Base-by-base conservation (phyloP, 768 basidiomycete species). In the Tulasnella sp. region DNA sequence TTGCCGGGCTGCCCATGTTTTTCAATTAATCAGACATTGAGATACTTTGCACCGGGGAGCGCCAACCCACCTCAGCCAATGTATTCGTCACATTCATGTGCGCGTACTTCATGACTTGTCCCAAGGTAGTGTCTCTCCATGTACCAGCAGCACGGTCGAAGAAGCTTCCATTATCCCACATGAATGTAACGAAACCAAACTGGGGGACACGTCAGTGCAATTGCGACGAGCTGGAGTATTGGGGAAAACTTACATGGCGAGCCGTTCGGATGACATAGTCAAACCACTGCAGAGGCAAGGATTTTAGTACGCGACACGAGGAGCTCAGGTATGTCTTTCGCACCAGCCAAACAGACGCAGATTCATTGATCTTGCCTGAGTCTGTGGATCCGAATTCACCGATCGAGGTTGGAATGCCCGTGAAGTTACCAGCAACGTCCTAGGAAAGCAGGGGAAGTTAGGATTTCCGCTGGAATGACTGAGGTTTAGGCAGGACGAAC, bases 261-360 rank as follows among this genome's bases (percentile, higher is more conserved):
- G 39, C 73, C n/a, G 73, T 74, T n/a, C 73, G 34, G 38, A 74
- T 48, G 73, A 74, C 40, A 19, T 74, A 74, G 73, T 74, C 73
- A 74, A 48, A n/a, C 73, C 73, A 74, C 73, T 74, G 16, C 3
- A 42, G 31, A 34, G 27, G 34, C 1, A 31, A 27, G 18, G 3
- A n/a, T 1, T 74, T 39, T 3, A 27, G 31, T 1, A 7, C 16
- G 3, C 16, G 1, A 12, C 31, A 68, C 31, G 3, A 6, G 3
- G 34, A 68, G 52, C 8, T 74, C 21, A 74, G 38, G 38, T 16
- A 74, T 42, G 38, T 42, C 6, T 36, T 48, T 6, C 73, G 19
- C 42, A 74, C 73, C 40, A 48, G 40, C 73, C 73, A 74, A 34
- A 27, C 73, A 42, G 73, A 40, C 4, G 73, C 73, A 12, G 40